phyloP scores from a whole-genome alignment of 805 yeast species.

The Saccharomycopsis synnaedendra region DNA sequence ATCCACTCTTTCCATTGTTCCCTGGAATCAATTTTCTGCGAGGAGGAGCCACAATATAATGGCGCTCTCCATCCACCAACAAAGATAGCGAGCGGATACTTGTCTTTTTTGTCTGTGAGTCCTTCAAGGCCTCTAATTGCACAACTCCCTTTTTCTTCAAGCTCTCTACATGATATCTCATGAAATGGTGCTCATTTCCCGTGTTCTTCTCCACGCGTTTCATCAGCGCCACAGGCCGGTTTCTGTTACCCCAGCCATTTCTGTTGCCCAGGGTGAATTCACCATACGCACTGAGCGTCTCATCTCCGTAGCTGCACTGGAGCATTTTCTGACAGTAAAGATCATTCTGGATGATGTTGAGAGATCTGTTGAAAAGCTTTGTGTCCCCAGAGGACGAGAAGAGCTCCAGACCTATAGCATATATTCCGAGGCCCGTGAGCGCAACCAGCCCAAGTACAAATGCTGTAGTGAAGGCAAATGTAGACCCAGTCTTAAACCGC shows the following conservation, averaged over 20 bases:
- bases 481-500: conserved; percentile 2
- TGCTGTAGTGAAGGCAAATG: conserved; percentile 18
- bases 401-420: conserved; percentile 67
- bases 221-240: conserved; percentile 68
- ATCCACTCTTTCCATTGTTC: neutral
- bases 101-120: conserved; percentile 1
- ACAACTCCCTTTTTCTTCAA: conserved; percentile 54
- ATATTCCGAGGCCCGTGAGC: conserved; percentile 55
- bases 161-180: conserved; percentile 83
- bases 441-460: conserved; percentile 62
- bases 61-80: conserved; percentile 12
- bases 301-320: conserved; percentile 32
- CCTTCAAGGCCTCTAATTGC: conserved; percentile 68
- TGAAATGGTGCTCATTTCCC: conserved; percentile 69
- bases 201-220: conserved; percentile 51
- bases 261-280: conserved; percentile 28
- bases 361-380: conserved; percentile 79
- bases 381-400: conserved; percentile 89
- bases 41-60: conserved; percentile 12
- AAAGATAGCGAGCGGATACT: conserved; percentile 8
- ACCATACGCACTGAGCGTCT: conserved; percentile 74
- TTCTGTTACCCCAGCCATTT: conserved; percentile 75
- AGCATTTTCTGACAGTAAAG: conserved; percentile 45
- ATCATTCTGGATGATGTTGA: conserved; percentile 62
- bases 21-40: neutral